Base-by-base conservation (phyloP, 2,329 filamentous ascomycete species). In the Arthroderma sp. region DNA sequence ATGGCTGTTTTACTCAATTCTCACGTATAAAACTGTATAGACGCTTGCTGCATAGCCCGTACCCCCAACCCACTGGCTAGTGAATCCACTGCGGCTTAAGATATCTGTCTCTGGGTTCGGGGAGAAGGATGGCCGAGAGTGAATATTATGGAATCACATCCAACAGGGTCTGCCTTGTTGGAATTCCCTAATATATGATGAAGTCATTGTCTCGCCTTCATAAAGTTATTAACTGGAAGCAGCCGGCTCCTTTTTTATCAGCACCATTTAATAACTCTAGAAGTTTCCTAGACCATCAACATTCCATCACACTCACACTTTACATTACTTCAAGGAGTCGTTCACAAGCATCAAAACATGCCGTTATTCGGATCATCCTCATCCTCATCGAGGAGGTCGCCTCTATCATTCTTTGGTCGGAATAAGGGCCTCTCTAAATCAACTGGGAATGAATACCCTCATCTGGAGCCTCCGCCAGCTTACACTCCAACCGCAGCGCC, bases 381-480 rank as follows among this genome's bases (percentile, higher is more conserved):
- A 56, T 23, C n/a, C n/a, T n/a, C 17, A 47, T 47, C 44, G 28
- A 51, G 28, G 15, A 53, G 23, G 11, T 28, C 51, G 23, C 44
- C 52, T 17, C 58, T 54, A 44, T 37, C 54, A 8, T 58, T 54
- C 21, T 19, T 57, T 2, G 11, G 15, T 28, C 54, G 54, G 21
- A 44, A 37, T 38, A 21, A 41, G 28, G 11, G 7, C 9, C n/a
- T n/a, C n/a, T 2, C 31, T 38, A 21, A 53, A 25, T 31, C 44
- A 11, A 11, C 25, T 13, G 9, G 13, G 13, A n/a, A 7, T 25
- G 44, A 11, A 33, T 17, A 15, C 44, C 6, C 23, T 31, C 25
- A 65, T 9, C 63, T 63, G 31, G 76, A 77, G 51, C 68, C 73
- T 13, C 71, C 76, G 53, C 71, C 73, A 49, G 66, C 74, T 5